Evolutionary conservation across 2,329 filamentous ascomycete species (phyloP), one percentile per base, ranked within the genome.

Genomic region (Madurella fahalii): DNA sequence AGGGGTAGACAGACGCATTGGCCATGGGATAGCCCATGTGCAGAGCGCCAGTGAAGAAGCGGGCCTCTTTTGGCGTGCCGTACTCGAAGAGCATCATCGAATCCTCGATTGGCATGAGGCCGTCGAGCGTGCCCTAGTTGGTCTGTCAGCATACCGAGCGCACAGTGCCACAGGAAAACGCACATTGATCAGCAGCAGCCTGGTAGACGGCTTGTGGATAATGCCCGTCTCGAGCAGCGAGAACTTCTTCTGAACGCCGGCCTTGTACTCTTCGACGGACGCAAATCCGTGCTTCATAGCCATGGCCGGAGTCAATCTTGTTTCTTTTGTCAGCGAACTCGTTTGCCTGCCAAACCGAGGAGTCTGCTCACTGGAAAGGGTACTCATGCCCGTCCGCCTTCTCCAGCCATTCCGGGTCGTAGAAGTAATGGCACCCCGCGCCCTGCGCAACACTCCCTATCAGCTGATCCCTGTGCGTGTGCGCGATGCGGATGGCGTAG

Each of bases 1-100:
- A 85, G 1, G 81, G 79, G 64, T 83, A 84, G 20, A 84, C 79
- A 4, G 72, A 70, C 3, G 64, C 67, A 59, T 84, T 84, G 0
- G 81, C 80, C 63, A 76, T 67, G 4, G 85, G 84, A 64, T 87
- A 87, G 12, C 84, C 84, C 84, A 87, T 87, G 62, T 87, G 84
- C 58, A 85, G 65, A 32, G 81, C 72, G 0, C 79, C 79, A 0
- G 77, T 71, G 57, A 86, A 85, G 69, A 87, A 85, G 47, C 84
- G 75, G 11, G 76, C 82, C 68, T 87, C 84, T 71, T 88, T 88
- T 12, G 82, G 82, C 32, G 74, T 76, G 2, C 84, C 84, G 60
- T 86, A 77, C 66, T 86, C 82, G 60, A 85, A 80, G 51, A 87
- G 70, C 49, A 87, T 69, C 71, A 84, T 79, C 13, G 77, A 84